phyloP scores from a whole-genome alignment of 2,329 filamentous ascomycete species.

The Curvularia sp. region DNA sequence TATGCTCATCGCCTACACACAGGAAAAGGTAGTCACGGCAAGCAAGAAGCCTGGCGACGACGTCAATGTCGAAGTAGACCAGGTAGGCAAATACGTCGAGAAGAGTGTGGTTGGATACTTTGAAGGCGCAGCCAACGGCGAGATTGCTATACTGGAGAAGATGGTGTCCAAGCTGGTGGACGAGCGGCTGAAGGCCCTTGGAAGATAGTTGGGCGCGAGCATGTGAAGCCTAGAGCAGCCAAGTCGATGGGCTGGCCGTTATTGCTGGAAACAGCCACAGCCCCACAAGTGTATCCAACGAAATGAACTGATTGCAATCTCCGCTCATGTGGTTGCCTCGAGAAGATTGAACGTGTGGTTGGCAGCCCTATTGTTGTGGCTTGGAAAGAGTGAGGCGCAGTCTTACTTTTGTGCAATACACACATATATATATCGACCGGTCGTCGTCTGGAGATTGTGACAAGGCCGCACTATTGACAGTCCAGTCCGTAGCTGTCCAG shows the following conservation, averaged over 20 bases:
- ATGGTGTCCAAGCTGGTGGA: slow-evolving; percentile 73
- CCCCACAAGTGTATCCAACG: slow-evolving; percentile 14
- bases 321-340: slow-evolving; percentile 15
- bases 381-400: slow-evolving; percentile 47
- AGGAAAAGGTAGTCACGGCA: slow-evolving; percentile 86
- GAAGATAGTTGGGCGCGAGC: slow-evolving; percentile 31
- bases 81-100: slow-evolving; percentile 84
- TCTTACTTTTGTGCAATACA: slow-evolving; percentile 30
- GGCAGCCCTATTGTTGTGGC: slow-evolving; percentile 33
- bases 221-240: slow-evolving; percentile 6
- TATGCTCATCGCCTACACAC: slow-evolving; percentile 97
- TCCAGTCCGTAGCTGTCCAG: not conserved
- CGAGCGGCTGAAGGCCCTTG: slow-evolving; percentile 63
- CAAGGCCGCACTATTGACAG: no score
- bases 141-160: slow-evolving; percentile 59
- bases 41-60: slow-evolving; percentile 78
- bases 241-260: slow-evolving; percentile 10
- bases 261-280: slow-evolving; percentile 9
- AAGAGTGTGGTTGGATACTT: slow-evolving; percentile 89
- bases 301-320: slow-evolving; percentile 2
- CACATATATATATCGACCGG: slow-evolving; percentile 28
- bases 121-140: slow-evolving; percentile 61
- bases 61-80: slow-evolving; percentile 93
- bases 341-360: slow-evolving; percentile 32
- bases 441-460: not conserved